These are phyloP conservation scores for Phytophthora pinifolia DNA, from an alignment of 352 stramenopile genomes.

Conservation along the genomic window DNA sequence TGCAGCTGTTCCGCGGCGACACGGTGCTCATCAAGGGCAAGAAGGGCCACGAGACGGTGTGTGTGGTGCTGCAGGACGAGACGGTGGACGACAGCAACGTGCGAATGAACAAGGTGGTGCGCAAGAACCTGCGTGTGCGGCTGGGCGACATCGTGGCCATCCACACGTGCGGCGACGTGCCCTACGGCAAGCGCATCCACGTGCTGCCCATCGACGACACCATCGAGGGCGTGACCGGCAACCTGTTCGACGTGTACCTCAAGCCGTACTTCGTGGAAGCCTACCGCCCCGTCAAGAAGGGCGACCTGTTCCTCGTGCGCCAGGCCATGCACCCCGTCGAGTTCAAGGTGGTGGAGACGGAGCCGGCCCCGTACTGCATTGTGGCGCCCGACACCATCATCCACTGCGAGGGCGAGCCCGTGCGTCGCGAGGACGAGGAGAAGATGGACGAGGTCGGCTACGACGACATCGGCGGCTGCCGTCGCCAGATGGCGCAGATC, in stretches of 20 bases:
- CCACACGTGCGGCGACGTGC: constrained; percentile 95
- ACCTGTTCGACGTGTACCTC: constrained; percentile 99
- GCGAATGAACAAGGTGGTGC: constrained; percentile 99
- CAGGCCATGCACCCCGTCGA: constrained; percentile 99
- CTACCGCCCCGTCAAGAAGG: constrained; percentile 99
- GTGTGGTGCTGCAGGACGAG: constrained; percentile 97
- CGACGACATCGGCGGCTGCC: constrained; percentile 98
- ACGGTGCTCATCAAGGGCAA: constrained; percentile 99
- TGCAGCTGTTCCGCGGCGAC: constrained; percentile 98
- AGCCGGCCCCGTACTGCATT: constrained; percentile 98
- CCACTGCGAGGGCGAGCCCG: constrained; percentile 98
- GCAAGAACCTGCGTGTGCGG: constrained; percentile 98
- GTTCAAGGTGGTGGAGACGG: constrained; percentile 99
- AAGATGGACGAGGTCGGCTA: constrained; percentile 99
- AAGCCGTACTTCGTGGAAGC: constrained; percentile 99
- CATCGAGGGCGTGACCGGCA: constrained; percentile 99
- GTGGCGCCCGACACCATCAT: constrained; percentile 99
- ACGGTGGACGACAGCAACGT: constrained; percentile 97
- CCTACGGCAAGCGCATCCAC: constrained; percentile 98
- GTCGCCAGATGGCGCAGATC: constrained; percentile 99
- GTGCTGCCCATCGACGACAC: constrained; percentile 99
- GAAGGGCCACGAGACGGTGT: constrained; percentile 98
- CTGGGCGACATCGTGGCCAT: constrained; percentile 98
- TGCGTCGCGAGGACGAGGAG: constrained; percentile 99
- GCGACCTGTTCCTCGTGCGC: constrained; percentile 98